phyloP scores from a whole-genome alignment of 176 grass and related monocot species.

The Juncus effusus region DNA sequence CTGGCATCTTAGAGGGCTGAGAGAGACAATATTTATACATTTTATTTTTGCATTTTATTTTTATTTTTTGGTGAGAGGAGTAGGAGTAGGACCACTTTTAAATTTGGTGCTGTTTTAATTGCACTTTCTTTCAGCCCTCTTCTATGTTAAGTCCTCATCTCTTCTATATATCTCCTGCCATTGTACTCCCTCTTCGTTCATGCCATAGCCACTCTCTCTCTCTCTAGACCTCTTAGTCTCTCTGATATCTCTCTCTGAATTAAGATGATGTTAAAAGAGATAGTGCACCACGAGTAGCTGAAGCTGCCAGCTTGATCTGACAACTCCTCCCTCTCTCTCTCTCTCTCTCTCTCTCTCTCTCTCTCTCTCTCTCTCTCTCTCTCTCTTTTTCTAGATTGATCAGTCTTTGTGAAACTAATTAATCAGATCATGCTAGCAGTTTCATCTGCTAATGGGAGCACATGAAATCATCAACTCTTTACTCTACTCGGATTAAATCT shows the following conservation, averaged over 20 bases:
- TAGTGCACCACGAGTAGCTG: constrained; percentile 52
- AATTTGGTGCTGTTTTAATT: too few species aligned
- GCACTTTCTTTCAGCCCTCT: neutral
- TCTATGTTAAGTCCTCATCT: neutral
- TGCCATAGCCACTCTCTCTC: constrained; percentile 6
- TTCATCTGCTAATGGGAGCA: constrained; percentile 65
- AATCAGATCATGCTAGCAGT: constrained; percentile 85
- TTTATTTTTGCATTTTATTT: neutral
- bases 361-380: constrained; percentile 7
- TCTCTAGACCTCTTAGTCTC: neutral
- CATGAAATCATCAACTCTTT: constrained; percentile 1
- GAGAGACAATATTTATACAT: constrained; percentile 26
- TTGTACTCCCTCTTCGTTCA: neutral
- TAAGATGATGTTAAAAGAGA: neutral
- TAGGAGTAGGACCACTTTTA: too few species aligned
- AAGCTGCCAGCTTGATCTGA: constrained; percentile 89
- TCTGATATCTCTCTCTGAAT: neutral
- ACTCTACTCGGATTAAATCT: neutral
- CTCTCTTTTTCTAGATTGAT: constrained; percentile 3
- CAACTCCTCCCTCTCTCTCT: constrained; percentile 9
- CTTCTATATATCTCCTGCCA: constrained; percentile 8
- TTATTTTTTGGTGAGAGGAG: neutral
- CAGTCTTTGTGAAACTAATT: constrained; percentile 5
- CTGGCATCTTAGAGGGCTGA: constrained; percentile 24
- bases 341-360: constrained; percentile 6